Evolutionary conservation across 2,329 filamentous ascomycete species (phyloP), one percentile per base, ranked within the genome.

Genomic region (Aspergillus sp.): DNA sequence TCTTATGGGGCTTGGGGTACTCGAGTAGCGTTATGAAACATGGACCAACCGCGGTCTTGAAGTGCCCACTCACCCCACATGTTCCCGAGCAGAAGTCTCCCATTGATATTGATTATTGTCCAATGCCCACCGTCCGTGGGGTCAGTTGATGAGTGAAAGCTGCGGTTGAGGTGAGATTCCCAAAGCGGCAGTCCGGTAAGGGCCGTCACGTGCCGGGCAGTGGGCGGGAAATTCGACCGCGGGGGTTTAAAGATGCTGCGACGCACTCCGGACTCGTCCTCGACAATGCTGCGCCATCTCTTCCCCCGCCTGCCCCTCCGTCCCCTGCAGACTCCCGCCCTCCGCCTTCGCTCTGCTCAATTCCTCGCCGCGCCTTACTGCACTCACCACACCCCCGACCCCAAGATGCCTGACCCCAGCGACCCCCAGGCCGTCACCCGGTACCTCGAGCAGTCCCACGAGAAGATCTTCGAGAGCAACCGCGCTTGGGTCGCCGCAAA

Each of bases 401-500:
- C 23, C 52, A 48, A 39, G 9, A 54, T 54, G 52, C 44, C 52
- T 41, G 33, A 53, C 21, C 0, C 27, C 9, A 11, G 14, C 8
- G 52, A 54, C n/a, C 33, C 43, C 21, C 15, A 54, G 23, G 44
- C 55, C 14, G 55, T 57, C 41, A 17, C 49, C 17, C 57, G 49
- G 33, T 60, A 60, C 31, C 55, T 62, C 8, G 37, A 58, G 41
- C 60, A 87, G 76, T 82, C 80, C 66, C 87, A 90, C 73, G 84
- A 88, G 67, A 80, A 82, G 59, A 82, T 90, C 68, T 90, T 90
- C 66, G 83, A 88, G 64, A 84, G 85, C 80, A 90, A 90, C 78
- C 77, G 79, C 62, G 77, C 79, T 55, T 90, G 88, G 88, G 87
- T 86, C 12, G 80, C 80, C 47, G 75, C 83, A 62, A 86, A 87